A percentile compares a stretch with the other conserved stretches of the same genome.
Conservation (phyloP, 768 basidiomycete species). For the Termitomyces sp. region DNA sequence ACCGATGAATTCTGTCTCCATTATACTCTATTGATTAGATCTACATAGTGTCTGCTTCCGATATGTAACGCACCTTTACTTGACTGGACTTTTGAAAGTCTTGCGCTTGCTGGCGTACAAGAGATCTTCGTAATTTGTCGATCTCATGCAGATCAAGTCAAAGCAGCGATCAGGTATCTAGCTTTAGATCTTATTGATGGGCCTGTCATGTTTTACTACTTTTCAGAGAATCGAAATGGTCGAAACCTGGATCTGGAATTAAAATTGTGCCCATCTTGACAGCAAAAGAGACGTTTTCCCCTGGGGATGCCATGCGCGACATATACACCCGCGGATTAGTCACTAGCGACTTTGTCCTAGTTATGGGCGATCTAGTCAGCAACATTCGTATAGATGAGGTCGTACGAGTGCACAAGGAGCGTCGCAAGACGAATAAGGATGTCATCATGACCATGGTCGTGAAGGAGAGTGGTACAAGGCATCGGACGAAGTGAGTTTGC, state of each 20-base stretch:
- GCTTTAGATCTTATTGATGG: conserved; percentile 6
- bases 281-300: conserved; percentile 82
- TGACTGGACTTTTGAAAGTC: conserved; percentile 95
- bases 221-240: conserved; percentile 75
- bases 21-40: conserved; percentile 12
- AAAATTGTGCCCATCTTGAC: conserved; percentile 85
- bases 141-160: conserved; percentile 85
- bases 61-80: conserved; percentile 91
- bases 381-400: conserved; percentile 90
- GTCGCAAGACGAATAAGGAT: conserved; percentile 84
- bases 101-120: conserved; percentile 92
- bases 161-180: conserved; percentile 77
- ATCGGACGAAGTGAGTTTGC: conserved; percentile 64
- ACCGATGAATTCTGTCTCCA: conserved; percentile 8
- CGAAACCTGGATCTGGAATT: conserved; percentile 71
- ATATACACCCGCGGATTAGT: conserved; percentile 91
- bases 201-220: conserved; percentile 9
- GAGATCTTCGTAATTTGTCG: conserved; percentile 95
- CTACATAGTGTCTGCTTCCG: conserved; percentile 77
- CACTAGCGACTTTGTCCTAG: conserved; percentile 87
- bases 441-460: conserved; percentile 97
- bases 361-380: conserved; percentile 90
- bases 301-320: conserved; percentile 91
- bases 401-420: conserved; percentile 83
- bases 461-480: conserved; percentile 68